Percentiles rank a stretch among this genome's conserved stretches.
These are phyloP conservation scores for Zygoascus biomembranicola DNA, from an alignment of 805 yeast genomes.

Conservation along the genomic window DNA sequence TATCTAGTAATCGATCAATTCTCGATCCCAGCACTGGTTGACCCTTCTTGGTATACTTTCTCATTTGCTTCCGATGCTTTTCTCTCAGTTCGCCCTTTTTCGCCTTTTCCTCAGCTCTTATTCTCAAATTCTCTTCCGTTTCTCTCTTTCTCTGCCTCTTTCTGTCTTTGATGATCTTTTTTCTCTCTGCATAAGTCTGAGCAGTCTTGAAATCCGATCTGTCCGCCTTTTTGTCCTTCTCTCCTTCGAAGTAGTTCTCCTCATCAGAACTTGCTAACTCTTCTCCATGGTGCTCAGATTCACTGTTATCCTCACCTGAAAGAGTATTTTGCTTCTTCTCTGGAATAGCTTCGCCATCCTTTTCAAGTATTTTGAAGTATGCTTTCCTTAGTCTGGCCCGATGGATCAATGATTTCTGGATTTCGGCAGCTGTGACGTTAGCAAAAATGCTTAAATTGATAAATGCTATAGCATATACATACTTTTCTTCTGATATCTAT, in stretches of 20 bases:
- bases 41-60: conserved; percentile 58
- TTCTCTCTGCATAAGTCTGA: conserved; percentile 28
- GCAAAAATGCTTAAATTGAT: conserved; percentile 2
- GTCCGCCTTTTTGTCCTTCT: conserved; percentile 2
- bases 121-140: conserved; percentile 35
- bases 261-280: conserved; percentile 7
- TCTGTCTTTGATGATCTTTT: conserved; percentile 33
- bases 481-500: conserved; percentile 26
- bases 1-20: conserved; percentile 66
- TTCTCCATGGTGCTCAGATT: conserved; percentile 13
- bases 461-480: conserved; percentile 25
- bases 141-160: conserved; percentile 35
- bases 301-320: conserved; percentile 6
- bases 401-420: conserved; percentile 67
- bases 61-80: conserved; percentile 37
- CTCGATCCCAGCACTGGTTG: conserved; percentile 92
- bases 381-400: conserved; percentile 73
- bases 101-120: conserved; percentile 34
- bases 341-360: conserved; percentile 55
- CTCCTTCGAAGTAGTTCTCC: conserved; percentile 1
- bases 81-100: conserved; percentile 31
- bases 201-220: background rate
- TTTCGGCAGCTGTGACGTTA: conserved; percentile 45
- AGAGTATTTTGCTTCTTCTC: conserved; percentile 23
- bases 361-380: conserved; percentile 69